Evolutionary conservation across 306 rosid genomes (phyloP).

Genomic region (Medicago ruthenica): DNA sequence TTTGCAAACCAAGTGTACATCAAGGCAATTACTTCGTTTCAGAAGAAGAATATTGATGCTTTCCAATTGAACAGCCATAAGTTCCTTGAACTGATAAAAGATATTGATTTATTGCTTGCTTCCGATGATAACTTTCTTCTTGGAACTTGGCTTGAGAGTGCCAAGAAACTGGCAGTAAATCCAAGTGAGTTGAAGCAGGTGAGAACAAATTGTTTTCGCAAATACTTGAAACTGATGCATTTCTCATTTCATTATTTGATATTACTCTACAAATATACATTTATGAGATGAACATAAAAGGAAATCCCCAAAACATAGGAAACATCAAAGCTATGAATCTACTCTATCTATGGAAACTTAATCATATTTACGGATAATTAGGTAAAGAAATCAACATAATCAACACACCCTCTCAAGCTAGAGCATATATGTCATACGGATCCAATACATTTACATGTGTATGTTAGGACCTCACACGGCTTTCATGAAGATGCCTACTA

Average conservation of each 20-base stretch:
- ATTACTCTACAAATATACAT: background rate
- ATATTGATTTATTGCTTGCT: conserved; percentile 79
- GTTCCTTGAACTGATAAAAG: conserved; percentile 77
- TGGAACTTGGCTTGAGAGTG: conserved; percentile 95
- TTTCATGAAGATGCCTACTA: too few species aligned
- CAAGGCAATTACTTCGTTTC: conserved; percentile 67
- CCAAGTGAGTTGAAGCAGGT: conserved; percentile 76
- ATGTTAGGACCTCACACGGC: too few species aligned
- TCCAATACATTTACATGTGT: too few species aligned
- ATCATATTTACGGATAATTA: too few species aligned
- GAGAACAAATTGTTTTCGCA: conserved; percentile 16
- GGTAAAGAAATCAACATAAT: too few species aligned
- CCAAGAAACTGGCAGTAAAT: conserved; percentile 71
- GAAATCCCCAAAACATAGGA: too few species aligned
- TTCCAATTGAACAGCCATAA: conserved; percentile 59
- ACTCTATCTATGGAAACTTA: too few species aligned
- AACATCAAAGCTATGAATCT: too few species aligned
- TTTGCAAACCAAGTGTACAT: conserved; percentile 77
- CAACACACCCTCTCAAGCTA: too few species aligned
- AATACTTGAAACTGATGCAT: background rate
- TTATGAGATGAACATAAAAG: too few species aligned
- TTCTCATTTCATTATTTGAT: conserved; percentile 1
- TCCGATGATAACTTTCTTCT: conserved; percentile 83
- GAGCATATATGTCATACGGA: too few species aligned
- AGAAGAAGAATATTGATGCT: conserved; percentile 57